Conservation (phyloP, 192 early-diverging fungal species). For the Podila verticillata region DNA sequence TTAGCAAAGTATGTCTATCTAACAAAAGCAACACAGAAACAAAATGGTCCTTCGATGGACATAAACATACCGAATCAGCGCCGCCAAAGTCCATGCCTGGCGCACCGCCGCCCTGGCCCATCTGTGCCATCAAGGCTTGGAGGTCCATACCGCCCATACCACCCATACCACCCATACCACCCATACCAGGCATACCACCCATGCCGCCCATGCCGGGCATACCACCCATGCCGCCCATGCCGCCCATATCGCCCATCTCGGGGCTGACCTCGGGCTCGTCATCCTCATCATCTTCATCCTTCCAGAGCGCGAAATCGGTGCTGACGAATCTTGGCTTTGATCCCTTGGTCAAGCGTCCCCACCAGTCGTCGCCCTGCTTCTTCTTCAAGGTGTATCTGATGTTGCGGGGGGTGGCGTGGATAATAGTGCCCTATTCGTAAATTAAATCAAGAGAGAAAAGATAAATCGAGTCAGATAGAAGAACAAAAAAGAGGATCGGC, state of each 20-base stretch:
- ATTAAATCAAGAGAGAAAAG: background rate
- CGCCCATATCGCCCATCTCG: constrained; percentile 76
- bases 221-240: constrained; percentile 77
- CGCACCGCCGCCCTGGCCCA: constrained; percentile 30
- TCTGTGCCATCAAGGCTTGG: constrained; percentile 22
- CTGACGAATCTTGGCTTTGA: constrained; percentile 78
- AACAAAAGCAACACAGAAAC: background rate
- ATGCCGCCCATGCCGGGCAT: constrained; percentile 70
- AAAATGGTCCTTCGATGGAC: background rate
- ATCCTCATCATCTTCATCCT: constrained; percentile 94
- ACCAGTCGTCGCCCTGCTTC: constrained; percentile 74
- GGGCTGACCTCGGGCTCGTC: constrained; percentile 47
- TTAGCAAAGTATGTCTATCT: background rate
- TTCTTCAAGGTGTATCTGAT: constrained; percentile 79
- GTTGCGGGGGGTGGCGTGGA: constrained; percentile 72
- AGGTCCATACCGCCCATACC: constrained; percentile 31
- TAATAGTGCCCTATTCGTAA: constrained; percentile 65
- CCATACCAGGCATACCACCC: constrained; percentile 65
- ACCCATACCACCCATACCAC: constrained; percentile 37
- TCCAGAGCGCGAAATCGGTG: constrained; percentile 92
- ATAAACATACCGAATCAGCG: constrained; percentile 9
- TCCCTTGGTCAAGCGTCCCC: constrained; percentile 86
- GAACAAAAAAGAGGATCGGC: background rate
- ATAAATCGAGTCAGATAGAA: background rate
- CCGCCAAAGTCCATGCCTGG: constrained; percentile 13